Evolutionary conservation across 2,329 filamentous ascomycete genomes (phyloP).

Genomic region (Alternaria incomplexa): DNA sequence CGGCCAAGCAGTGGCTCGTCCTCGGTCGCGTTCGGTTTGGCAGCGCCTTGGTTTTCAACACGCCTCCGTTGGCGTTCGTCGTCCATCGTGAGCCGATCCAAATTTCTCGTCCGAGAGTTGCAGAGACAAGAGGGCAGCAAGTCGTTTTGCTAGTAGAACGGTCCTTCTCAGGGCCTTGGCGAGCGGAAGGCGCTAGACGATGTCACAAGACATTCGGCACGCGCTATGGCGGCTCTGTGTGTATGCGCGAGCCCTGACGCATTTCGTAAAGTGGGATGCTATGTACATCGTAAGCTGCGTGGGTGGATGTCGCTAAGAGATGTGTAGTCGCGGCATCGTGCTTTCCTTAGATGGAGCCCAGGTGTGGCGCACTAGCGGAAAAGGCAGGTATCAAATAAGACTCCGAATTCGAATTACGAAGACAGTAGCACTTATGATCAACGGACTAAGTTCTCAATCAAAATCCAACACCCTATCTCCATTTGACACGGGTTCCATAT

Average conservation of each 20-base stretch:
- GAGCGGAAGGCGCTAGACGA: not conserved
- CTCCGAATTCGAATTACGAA: not conserved
- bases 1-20: constrained; percentile 35
- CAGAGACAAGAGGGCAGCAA: not conserved
- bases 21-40: constrained; percentile 25
- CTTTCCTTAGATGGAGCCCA: not conserved
- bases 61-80: not conserved
- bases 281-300: not conserved
- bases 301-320: not conserved
- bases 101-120: not conserved
- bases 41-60: constrained; percentile 7
- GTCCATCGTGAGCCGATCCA: not conserved
- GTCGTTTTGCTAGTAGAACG: not conserved
- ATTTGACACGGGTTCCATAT: not conserved
- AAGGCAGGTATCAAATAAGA: not conserved
- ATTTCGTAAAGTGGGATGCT: not conserved
- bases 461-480: not conserved
- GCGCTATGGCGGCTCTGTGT: not conserved
- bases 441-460: not conserved
- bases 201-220: constrained; percentile 1
- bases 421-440: not conserved
- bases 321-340: not conserved
- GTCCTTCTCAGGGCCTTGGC: not conserved
- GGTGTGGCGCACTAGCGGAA: not conserved
- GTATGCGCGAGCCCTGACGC: not conserved